Conservation (phyloP, 257 asterid species). For the Coffea eugenioides region DNA sequence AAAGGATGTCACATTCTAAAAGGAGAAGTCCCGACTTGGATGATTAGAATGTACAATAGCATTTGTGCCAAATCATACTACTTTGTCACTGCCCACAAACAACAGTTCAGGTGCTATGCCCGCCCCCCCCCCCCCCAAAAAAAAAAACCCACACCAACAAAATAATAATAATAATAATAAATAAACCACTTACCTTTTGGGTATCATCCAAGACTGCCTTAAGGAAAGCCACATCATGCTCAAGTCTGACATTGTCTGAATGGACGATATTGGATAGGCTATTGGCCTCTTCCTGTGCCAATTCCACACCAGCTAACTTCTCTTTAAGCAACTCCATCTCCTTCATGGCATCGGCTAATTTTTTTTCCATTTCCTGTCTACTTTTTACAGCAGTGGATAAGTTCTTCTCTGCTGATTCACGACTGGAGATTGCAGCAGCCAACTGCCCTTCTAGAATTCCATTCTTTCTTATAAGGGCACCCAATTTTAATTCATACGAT, state of each 20-base stretch:
- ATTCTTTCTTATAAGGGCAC: slow-evolving; percentile 57
- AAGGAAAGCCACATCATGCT: slow-evolving; percentile 93
- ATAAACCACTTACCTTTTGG: slow-evolving; percentile 57
- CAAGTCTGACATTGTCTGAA: slow-evolving; percentile 93
- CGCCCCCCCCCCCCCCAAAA: no score
- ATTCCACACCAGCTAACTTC: slow-evolving; percentile 70
- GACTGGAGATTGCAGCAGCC: slow-evolving; percentile 61
- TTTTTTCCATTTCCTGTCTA: slow-evolving; percentile 72
- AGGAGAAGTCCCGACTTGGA: background rate
- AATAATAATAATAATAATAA: no score
- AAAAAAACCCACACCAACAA: no score
- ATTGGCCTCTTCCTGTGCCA: slow-evolving; percentile 90
- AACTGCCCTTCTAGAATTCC: slow-evolving; percentile 76
- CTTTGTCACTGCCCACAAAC: background rate
- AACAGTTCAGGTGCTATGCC: background rate
- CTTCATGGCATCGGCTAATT: slow-evolving; percentile 57
- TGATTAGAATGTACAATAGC: background rate
- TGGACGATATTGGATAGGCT: slow-evolving; percentile 86
- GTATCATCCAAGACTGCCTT: slow-evolving; percentile 96
- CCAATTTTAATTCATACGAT: slow-evolving; percentile 64
- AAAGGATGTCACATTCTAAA: background rate
- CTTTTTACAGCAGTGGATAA: slow-evolving; percentile 55
- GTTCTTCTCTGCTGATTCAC: slow-evolving; percentile 73
- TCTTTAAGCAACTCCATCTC: slow-evolving; percentile 85
- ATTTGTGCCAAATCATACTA: background rate